Percentiles rank a stretch among this genome's conserved stretches.
Conservation (phyloP, 805 yeast genomes). For the Suhomyces xylopsoci region DNA sequence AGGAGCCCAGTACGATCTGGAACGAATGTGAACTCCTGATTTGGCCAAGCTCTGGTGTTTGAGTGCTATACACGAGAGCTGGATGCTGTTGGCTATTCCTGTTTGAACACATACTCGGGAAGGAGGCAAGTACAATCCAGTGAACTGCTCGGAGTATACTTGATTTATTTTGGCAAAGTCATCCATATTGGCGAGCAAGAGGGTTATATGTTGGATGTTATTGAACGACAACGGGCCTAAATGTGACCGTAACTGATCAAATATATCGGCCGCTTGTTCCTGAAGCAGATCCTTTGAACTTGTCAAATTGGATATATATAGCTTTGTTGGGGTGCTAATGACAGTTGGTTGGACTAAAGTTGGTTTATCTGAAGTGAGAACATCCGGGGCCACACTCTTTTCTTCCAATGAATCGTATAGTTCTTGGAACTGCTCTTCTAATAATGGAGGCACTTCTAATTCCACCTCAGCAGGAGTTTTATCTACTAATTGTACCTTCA, state of each 20-base stretch:
- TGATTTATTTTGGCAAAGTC: slow-evolving; percentile 60
- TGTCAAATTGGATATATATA: slow-evolving; percentile 30
- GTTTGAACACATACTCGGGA: slow-evolving; percentile 84
- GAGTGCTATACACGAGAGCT: slow-evolving; percentile 59
- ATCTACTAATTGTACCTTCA: slow-evolving; percentile 49
- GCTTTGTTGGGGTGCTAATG: slow-evolving; percentile 14
- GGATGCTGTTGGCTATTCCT: slow-evolving; percentile 42
- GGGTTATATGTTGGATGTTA: slow-evolving; percentile 56
- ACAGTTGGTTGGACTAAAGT: background rate
- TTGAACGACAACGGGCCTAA: slow-evolving; percentile 36
- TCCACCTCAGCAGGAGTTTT: slow-evolving; percentile 15
- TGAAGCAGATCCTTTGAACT: slow-evolving; percentile 15
- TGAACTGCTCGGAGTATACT: slow-evolving; percentile 57
- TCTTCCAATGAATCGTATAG: slow-evolving; percentile 19
- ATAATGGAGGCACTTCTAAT: slow-evolving; percentile 32
- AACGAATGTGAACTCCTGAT: slow-evolving; percentile 83
- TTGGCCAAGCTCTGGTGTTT: slow-evolving; percentile 30
- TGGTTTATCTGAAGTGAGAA: background rate
- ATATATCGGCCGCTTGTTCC: slow-evolving; percentile 49
- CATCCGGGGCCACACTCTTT: background rate
- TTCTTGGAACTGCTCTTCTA: slow-evolving; percentile 40
- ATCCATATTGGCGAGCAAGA: slow-evolving; percentile 62
- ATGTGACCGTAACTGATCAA: slow-evolving; percentile 37
- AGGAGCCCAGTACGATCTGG: slow-evolving; percentile 97
- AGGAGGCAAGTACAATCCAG: slow-evolving; percentile 67